Conservation (phyloP, 129 eudicot species). For the Pulicaria dysenterica region DNA sequence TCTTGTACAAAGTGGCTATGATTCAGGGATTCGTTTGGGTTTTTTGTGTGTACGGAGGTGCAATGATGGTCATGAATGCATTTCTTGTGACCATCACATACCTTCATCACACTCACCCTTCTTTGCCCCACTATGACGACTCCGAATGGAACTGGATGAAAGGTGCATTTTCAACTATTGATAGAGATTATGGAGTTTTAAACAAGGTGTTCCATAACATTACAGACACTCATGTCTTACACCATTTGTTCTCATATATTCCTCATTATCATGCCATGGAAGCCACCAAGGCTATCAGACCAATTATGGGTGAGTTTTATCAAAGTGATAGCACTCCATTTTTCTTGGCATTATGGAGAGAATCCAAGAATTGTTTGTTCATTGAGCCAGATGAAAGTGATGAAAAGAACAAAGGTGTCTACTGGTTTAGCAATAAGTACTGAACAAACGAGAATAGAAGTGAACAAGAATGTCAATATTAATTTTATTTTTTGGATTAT, state of each 20-base stretch:
- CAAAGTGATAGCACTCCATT: slow-evolving; percentile 52
- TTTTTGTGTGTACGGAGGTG: slow-evolving; percentile 50
- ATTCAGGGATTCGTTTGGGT: slow-evolving; percentile 47
- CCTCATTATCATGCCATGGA: slow-evolving; percentile 68
- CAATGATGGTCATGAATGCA: slow-evolving; percentile 52
- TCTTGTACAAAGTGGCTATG: slow-evolving; percentile 32
- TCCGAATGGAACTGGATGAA: slow-evolving; percentile 63
- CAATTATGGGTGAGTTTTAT: slow-evolving; percentile 53
- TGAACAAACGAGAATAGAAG: background rate
- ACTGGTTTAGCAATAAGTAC: slow-evolving; percentile 46
- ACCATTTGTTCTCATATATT: slow-evolving; percentile 56
- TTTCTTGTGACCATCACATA: slow-evolving; percentile 53
- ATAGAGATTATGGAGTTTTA: slow-evolving; percentile 53
- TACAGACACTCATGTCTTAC: slow-evolving; percentile 56
- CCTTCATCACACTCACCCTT: slow-evolving; percentile 59
- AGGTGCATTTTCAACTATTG: slow-evolving; percentile 55
- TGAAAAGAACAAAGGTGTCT: slow-evolving; percentile 42
- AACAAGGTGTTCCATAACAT: slow-evolving; percentile 64
- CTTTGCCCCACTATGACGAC: slow-evolving; percentile 54
- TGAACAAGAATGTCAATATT: background rate
- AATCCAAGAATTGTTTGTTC: slow-evolving; percentile 50
- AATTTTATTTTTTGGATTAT: too few species aligned
- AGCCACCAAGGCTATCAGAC: slow-evolving; percentile 57
- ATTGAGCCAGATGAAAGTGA: slow-evolving; percentile 43
- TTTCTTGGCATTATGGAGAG: slow-evolving; percentile 52